Conservation (phyloP, 1,284 basidiomycete species). For the Naganishia cerealis region DNA sequence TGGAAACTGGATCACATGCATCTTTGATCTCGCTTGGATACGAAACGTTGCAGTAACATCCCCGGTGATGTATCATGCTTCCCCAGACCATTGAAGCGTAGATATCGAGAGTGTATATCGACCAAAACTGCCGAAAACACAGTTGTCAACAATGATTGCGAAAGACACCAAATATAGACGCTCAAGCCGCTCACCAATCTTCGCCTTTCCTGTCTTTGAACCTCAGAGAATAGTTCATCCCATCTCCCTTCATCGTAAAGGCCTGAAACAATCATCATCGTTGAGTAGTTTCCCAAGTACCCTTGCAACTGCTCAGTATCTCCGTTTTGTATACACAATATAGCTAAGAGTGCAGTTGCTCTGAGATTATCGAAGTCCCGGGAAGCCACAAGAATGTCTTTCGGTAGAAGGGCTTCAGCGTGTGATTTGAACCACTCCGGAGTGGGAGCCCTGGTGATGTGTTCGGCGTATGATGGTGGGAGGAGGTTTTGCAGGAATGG, state of each 20-base stretch:
- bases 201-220: conserved; percentile 48
- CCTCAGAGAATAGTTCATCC: conserved; percentile 42
- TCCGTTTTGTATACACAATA: conserved; percentile 46
- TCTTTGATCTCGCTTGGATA: conserved; percentile 49
- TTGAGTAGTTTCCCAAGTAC: conserved; percentile 47
- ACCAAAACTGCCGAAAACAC: conserved; percentile 46
- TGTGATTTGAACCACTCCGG: conserved; percentile 43
- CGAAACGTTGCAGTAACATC: conserved; percentile 46
- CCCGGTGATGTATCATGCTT: conserved; percentile 46
- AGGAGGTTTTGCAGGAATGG: conserved; percentile 8
- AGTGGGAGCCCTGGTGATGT: conserved; percentile 26
- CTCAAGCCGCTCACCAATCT: conserved; percentile 42
- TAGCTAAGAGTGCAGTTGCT: conserved; percentile 42
- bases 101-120: conserved; percentile 48
- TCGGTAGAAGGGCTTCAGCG: conserved; percentile 38
- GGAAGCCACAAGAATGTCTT: conserved; percentile 35
- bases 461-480: conserved; percentile 20
- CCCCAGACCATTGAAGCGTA: conserved; percentile 49
- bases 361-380: conserved; percentile 43
- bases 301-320: conserved; percentile 39
- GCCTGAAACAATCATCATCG: conserved; percentile 44
- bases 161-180: background rate
- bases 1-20: conserved; percentile 34
- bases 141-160: background rate
- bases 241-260: conserved; percentile 49